These are phyloP conservation scores for Diaporthe citri DNA, from an alignment of 2,329 filamentous ascomycete genomes.

Conservation along the genomic window DNA sequence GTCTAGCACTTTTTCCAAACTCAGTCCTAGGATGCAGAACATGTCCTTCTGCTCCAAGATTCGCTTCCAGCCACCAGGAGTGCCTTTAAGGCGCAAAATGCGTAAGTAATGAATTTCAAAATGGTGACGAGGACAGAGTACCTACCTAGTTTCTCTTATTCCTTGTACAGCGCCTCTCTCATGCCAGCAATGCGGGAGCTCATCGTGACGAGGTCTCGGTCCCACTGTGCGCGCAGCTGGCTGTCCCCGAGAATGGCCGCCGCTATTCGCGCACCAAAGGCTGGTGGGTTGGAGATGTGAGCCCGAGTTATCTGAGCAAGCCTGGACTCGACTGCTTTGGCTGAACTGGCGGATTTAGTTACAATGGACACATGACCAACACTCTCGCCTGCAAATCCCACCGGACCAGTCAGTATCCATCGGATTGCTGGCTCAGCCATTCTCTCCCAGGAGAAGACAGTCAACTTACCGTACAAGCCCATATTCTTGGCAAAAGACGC, in stretches of 20 bases:
- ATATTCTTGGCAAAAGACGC: constrained; percentile 75
- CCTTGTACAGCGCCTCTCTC: constrained; percentile 50
- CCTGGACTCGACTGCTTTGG: constrained; percentile 44
- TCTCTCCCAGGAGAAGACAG: background rate
- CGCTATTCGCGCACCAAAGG: constrained; percentile 52
- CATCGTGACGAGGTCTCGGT: constrained; percentile 53
- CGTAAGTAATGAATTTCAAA: background rate
- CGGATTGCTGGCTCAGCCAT: background rate
- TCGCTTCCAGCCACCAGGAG: constrained; percentile 53
- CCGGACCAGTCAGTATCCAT: background rate
- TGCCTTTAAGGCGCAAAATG: constrained; percentile 25
- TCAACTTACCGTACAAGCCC: constrained; percentile 50
- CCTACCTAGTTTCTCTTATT: constrained; percentile 45
- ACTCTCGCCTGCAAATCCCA: constrained; percentile 47
- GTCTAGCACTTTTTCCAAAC: constrained; percentile 57
- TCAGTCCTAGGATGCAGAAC: constrained; percentile 62
- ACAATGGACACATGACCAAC: constrained; percentile 49
- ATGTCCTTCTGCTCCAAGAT: constrained; percentile 54
- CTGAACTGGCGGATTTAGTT: constrained; percentile 39
- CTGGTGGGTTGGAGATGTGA: constrained; percentile 52
- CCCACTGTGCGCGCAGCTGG: constrained; percentile 50
- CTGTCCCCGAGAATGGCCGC: constrained; percentile 48
- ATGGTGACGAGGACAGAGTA: too few species aligned
- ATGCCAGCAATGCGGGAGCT: constrained; percentile 51
- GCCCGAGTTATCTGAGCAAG: constrained; percentile 50